Percentiles rank a stretch among this genome's conserved stretches.
Evolutionary conservation across 2,329 filamentous ascomycete genomes (phyloP).

Genomic region (Orbilia quercus): DNA sequence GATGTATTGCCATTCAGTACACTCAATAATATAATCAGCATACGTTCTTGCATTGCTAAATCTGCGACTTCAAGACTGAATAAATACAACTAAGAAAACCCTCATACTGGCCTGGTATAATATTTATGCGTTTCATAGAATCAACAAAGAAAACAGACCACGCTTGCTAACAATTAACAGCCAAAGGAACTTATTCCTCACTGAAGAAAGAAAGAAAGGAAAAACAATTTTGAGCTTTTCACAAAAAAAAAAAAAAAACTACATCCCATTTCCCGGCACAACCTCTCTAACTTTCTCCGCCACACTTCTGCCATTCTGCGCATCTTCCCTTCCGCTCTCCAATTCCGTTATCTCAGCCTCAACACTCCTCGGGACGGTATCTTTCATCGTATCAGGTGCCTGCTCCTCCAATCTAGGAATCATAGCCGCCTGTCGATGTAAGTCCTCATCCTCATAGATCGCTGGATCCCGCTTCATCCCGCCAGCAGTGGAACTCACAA

Average conservation of each 20-base stretch:
- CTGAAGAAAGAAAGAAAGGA: neutral
- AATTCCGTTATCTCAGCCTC: slow-evolving; percentile 21
- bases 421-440: slow-evolving; percentile 43
- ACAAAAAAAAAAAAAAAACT: slow-evolving; percentile 1
- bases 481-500: slow-evolving; percentile 29
- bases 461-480: neutral
- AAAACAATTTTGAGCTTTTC: neutral
- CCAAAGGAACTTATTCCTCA: neutral
- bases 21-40: too few species aligned
- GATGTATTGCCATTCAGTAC: too few species aligned
- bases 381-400: slow-evolving; percentile 9
- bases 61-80: too few species aligned
- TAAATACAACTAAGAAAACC: too few species aligned
- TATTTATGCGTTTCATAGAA: too few species aligned
- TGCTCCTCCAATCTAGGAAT: slow-evolving; percentile 41
- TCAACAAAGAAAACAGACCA: too few species aligned
- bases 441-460: slow-evolving; percentile 43
- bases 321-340: slow-evolving; percentile 4
- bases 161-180: too few species aligned
- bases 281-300: slow-evolving; percentile 45
- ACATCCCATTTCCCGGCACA: slow-evolving; percentile 43
- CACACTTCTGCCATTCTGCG: slow-evolving; percentile 25
- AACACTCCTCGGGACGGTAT: slow-evolving; percentile 41
- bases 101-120: too few species aligned
- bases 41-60: too few species aligned